phyloP scores from a whole-genome alignment of 805 yeast species.

The Ogataea corticis region DNA sequence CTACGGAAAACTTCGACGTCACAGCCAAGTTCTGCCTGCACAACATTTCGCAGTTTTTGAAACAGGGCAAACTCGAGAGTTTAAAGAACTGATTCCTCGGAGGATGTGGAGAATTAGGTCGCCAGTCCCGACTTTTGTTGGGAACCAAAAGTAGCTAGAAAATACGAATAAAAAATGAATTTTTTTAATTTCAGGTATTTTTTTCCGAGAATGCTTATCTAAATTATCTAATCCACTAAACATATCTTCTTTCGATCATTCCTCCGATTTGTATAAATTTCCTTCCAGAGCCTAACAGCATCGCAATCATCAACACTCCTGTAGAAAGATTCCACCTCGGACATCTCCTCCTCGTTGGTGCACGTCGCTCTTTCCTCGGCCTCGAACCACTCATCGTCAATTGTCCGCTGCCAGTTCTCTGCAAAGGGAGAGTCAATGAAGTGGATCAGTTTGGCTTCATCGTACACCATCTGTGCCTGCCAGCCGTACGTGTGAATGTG shows the following conservation, averaged over 20 bases:
- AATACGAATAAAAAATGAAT: too few relatives aligned
- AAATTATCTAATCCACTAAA: constrained; percentile 7
- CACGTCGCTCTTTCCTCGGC: constrained; percentile 13
- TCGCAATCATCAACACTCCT: constrained; percentile 34
- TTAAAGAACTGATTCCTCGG: constrained; percentile 20
- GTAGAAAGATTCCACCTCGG: constrained; percentile 11
- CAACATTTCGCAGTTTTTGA: constrained; percentile 50
- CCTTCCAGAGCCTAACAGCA: constrained; percentile 35
- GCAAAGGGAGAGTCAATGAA: constrained; percentile 67
- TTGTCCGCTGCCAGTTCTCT: constrained; percentile 56
- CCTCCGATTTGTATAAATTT: constrained; percentile 29
- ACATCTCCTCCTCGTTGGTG: constrained; percentile 10
- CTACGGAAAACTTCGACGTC: constrained; percentile 51
- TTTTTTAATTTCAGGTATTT: too few relatives aligned
- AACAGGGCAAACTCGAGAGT: constrained; percentile 31
- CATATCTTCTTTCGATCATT: constrained; percentile 14
- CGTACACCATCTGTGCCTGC: constrained; percentile 32
- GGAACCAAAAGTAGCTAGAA: too few relatives aligned
- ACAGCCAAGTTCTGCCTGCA: constrained; percentile 55
- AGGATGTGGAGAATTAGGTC: neutral
- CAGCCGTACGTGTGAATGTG: constrained; percentile 32
- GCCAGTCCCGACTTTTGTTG: too few relatives aligned
- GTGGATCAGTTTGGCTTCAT: constrained; percentile 48
- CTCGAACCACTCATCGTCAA: constrained; percentile 10
- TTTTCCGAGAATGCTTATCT: neutral